phyloP scores from a whole-genome alignment of 352 stramenopile species.

The Globisporangium carolinianum region DNA sequence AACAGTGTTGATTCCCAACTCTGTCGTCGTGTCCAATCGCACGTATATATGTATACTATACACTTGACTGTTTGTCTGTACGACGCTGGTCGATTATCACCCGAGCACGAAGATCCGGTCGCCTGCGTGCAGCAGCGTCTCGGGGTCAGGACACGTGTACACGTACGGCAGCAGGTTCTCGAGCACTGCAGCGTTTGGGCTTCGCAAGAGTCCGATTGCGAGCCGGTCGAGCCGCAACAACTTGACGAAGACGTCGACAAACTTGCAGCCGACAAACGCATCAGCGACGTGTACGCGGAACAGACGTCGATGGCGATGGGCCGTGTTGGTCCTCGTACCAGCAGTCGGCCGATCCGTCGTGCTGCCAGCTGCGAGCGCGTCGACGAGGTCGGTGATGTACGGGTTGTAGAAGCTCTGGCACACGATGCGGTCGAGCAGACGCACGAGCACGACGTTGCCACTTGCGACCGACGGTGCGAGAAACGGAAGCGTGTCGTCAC shows the following conservation, averaged over 20 bases:
- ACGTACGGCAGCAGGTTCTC: slow-evolving; percentile 62
- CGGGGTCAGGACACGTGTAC: slow-evolving; percentile 43
- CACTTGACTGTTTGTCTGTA: not conserved
- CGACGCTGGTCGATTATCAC: slow-evolving; percentile 10
- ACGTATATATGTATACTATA: not conserved
- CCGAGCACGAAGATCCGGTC: slow-evolving; percentile 53
- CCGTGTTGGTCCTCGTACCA: not conserved
- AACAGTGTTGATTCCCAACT: no score
- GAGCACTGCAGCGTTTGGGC: slow-evolving; percentile 20
- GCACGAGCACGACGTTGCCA: slow-evolving; percentile 47
- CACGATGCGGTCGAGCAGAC: slow-evolving; percentile 51
- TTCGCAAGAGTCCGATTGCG: slow-evolving; percentile 40
- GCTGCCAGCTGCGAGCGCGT: slow-evolving; percentile 37
- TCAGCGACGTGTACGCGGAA: slow-evolving; percentile 34
- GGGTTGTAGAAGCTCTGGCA: slow-evolving; percentile 80
- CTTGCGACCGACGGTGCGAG: slow-evolving; percentile 48
- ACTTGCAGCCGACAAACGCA: slow-evolving; percentile 27
- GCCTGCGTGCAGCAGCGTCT: slow-evolving; percentile 38
- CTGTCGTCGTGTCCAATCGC: no score
- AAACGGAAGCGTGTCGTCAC: slow-evolving; percentile 41
- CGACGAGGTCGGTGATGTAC: slow-evolving; percentile 61
- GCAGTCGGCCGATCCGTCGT: not conserved
- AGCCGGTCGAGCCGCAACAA: slow-evolving; percentile 36
- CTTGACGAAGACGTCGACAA: slow-evolving; percentile 39
- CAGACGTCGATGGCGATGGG: slow-evolving; percentile 12